phyloP scores from a whole-genome alignment of 306 rosid species.

The Dalbergia oliveri region DNA sequence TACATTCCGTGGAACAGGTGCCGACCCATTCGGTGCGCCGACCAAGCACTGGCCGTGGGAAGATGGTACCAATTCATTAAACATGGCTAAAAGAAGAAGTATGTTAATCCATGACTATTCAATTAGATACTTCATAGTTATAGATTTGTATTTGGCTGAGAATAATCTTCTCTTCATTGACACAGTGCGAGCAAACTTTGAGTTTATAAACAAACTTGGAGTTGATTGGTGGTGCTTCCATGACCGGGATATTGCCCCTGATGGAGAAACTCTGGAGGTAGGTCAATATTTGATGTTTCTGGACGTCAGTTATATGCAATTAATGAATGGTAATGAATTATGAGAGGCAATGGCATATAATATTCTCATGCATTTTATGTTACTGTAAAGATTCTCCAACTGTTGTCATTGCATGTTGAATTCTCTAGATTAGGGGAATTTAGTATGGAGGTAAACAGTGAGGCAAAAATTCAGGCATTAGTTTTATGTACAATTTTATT shows the following conservation, averaged over 20 bases:
- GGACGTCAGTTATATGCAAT: background rate
- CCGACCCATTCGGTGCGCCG: constrained; percentile 90
- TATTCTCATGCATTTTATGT: constrained; percentile 12
- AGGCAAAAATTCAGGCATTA: no score
- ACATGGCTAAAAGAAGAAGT: constrained; percentile 97
- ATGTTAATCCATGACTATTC: constrained; percentile 42
- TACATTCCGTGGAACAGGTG: constrained; percentile 95
- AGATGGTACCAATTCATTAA: constrained; percentile 92
- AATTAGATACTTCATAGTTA: constrained; percentile 21
- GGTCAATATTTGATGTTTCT: constrained; percentile 31
- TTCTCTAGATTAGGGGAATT: no score
- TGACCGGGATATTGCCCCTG: constrained; percentile 94
- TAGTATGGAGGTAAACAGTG: no score
- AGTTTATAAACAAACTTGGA: constrained; percentile 90
- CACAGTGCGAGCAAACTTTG: constrained; percentile 93
- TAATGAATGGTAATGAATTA: constrained; percentile 10
- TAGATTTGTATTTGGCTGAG: constrained; percentile 15
- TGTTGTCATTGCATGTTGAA: constrained; percentile 13
- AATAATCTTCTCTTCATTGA: constrained; percentile 29
- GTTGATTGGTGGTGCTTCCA: constrained; percentile 95
- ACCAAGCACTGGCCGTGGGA: constrained; percentile 97
- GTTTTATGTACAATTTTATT: no score
- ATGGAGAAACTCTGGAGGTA: constrained; percentile 79
- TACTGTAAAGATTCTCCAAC: constrained; percentile 26
- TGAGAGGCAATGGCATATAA: constrained; percentile 29